phyloP scores from a whole-genome alignment of 305 asterid species.

The Petunia hybrid region DNA sequence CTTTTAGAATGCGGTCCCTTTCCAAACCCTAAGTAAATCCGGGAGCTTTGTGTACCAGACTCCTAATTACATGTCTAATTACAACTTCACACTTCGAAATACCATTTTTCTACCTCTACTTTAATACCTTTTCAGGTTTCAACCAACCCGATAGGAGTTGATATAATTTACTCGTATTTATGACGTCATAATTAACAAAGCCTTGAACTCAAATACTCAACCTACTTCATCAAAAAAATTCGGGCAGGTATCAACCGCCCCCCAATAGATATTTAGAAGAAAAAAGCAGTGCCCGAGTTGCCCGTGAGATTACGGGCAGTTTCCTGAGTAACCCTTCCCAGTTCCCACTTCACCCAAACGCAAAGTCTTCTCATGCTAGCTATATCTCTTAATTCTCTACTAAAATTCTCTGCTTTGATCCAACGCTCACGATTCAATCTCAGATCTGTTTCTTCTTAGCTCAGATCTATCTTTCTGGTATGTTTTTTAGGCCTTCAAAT shows the following conservation, averaged over 20 bases:
- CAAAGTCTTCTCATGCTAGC: constrained; percentile 18
- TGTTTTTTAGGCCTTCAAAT: not conserved
- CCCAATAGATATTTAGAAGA: not conserved
- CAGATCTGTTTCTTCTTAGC: constrained; percentile 38
- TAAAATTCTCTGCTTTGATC: constrained; percentile 44
- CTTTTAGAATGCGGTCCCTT: too few relatives aligned
- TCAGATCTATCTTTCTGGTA: constrained; percentile 48
- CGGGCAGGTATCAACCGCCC: not conserved
- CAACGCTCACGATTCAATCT: constrained; percentile 48
- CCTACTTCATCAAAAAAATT: not conserved
- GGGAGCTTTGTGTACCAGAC: too few relatives aligned
- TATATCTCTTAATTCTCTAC: constrained; percentile 40
- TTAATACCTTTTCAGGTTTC: too few relatives aligned
- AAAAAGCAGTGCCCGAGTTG: constrained; percentile 49
- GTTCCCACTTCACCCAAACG: constrained; percentile 28
- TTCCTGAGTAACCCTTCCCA: constrained; percentile 40
- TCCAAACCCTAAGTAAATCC: too few relatives aligned
- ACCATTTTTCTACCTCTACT: too few relatives aligned
- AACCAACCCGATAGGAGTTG: too few relatives aligned
- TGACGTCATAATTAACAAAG: not conserved
- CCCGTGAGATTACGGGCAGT: constrained; percentile 61
- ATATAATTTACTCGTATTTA: not conserved
- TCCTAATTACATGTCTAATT: too few relatives aligned
- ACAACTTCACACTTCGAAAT: too few relatives aligned
- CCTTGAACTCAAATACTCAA: not conserved